A percentile compares a stretch with the other conserved stretches of the same genome.
These are phyloP conservation scores for Teratosphaeria epicoccoides DNA, from an alignment of 2,329 filamentous ascomycete species.

Conservation along the genomic window DNA sequence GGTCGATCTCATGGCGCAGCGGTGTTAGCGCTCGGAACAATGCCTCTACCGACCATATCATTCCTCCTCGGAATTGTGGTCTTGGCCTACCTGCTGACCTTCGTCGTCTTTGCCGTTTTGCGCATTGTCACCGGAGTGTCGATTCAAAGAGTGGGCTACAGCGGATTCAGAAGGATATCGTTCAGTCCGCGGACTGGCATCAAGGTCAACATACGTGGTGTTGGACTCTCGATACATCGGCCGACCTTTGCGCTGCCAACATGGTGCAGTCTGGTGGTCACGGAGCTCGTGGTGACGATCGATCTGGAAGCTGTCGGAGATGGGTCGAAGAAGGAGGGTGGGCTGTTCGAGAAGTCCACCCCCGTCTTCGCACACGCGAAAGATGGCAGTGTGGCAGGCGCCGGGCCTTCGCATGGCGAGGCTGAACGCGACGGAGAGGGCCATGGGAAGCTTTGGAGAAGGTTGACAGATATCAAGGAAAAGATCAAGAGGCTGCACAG, in stretches of 20 bases:
- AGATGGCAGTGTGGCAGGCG: neutral
- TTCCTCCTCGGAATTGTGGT: slow-evolving; percentile 80
- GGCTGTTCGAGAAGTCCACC: slow-evolving; percentile 2
- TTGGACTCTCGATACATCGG: slow-evolving; percentile 79
- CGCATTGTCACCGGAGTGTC: slow-evolving; percentile 89
- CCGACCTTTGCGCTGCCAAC: slow-evolving; percentile 96
- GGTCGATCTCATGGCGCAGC: slow-evolving; percentile 15
- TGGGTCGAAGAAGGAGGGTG: slow-evolving; percentile 7
- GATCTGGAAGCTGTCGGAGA: slow-evolving; percentile 56
- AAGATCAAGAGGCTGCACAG: slow-evolving; percentile 75
- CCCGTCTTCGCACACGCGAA: slow-evolving; percentile 2
- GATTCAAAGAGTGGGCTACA: slow-evolving; percentile 88
- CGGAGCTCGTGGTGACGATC: slow-evolving; percentile 73
- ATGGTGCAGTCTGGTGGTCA: slow-evolving; percentile 83
- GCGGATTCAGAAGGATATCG: slow-evolving; percentile 80
- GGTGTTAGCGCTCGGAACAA: slow-evolving; percentile 14
- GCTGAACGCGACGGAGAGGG: slow-evolving; percentile 25
- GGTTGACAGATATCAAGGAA: slow-evolving; percentile 69
- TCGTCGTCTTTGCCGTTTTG: slow-evolving; percentile 84
- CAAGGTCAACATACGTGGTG: slow-evolving; percentile 76
- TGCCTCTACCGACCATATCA: slow-evolving; percentile 42
- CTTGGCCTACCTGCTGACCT: slow-evolving; percentile 79
- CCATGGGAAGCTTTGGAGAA: slow-evolving; percentile 65
- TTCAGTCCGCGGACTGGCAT: slow-evolving; percentile 84
- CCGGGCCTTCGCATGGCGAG: slow-evolving; percentile 6